Conservation (phyloP, 2,329 filamentous ascomycete species). For the Fonsecaea multimorphosa region DNA sequence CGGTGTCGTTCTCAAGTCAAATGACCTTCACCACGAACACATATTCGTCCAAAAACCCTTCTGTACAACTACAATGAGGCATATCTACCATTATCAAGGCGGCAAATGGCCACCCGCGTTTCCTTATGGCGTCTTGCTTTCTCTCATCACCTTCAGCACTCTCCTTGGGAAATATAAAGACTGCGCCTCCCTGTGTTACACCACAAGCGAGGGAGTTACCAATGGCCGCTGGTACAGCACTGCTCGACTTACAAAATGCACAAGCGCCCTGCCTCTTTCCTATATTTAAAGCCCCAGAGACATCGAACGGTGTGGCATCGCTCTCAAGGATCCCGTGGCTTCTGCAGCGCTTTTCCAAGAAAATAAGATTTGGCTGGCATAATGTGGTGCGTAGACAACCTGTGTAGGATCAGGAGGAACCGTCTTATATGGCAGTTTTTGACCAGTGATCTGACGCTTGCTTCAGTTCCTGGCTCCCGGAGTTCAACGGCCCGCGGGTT, state of each 20-base stretch:
- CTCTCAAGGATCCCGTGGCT: background rate
- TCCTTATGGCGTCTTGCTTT: background rate
- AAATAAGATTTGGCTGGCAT: background rate
- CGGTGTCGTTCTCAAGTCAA: no score
- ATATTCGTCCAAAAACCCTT: background rate
- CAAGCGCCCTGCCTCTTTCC: background rate
- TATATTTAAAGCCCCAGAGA: background rate
- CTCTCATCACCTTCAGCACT: background rate
- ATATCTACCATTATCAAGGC: background rate
- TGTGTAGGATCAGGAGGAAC: background rate
- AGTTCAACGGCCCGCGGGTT: conserved; percentile 1
- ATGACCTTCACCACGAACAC: background rate
- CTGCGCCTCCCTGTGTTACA: background rate
- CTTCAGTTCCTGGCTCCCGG: background rate
- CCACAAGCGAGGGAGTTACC: background rate
- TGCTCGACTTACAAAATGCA: background rate
- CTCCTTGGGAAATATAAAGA: background rate
- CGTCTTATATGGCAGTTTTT: background rate
- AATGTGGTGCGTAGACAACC: background rate
- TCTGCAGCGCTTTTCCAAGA: background rate
- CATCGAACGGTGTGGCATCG: background rate
- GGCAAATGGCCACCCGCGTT: background rate
- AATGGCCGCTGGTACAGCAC: background rate
- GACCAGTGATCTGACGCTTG: background rate
- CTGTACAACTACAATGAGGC: background rate